Evolutionary conservation across 2,329 filamentous ascomycete species (phyloP), one percentile per base, ranked within the genome.

Genomic region (Paraconiothyrium brasiliense): DNA sequence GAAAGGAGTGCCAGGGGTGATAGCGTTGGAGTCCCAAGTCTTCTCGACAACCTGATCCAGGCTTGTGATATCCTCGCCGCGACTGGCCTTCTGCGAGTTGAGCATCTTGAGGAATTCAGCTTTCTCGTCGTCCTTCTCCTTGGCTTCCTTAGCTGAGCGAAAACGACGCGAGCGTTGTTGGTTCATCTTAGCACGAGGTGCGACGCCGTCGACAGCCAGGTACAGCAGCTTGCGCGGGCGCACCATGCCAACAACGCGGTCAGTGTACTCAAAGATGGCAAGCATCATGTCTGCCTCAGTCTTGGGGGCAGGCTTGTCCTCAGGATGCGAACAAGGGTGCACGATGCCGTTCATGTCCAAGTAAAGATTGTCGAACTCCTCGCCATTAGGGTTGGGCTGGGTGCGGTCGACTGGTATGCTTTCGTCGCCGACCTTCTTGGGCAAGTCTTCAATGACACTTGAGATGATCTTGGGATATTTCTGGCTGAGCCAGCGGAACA

Each of bases 241-340:
- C 67, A 97, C 94, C 94, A 99, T 99, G 78, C 97, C 97, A 68
- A 99, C 92, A 27, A 99, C 94, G 62, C 95, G 91, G 76, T 99
- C 94, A n/a, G 95, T 99, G 80, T 99, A 99, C 76, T 91, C 92
- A 84, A 99, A 99, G 64, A 99, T 90, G 76, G 96, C 96, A 71
- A 97, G 79, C 95, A 99, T 99, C 95, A 99, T 99, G 82, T 98
- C 95, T 78, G 97, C 93, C 82, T 99, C 95, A 63, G 95, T 94
- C 74, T 90, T 91, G 11, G 95, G 95, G 4, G 95, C 89, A 1
- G 95, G 93, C 65, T 89, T 89, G 74, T 98, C 94, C 79, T 99
- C 95, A 0, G 95, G 95, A 81, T 99, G 95, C 50, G 94, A 97
- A 82, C 95, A 99, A 35, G 96, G 96, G 83, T 99, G 95, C 41